phyloP scores from a whole-genome alignment of 208 protist genomes.

The Balamuthia mandrillaris region DNA sequence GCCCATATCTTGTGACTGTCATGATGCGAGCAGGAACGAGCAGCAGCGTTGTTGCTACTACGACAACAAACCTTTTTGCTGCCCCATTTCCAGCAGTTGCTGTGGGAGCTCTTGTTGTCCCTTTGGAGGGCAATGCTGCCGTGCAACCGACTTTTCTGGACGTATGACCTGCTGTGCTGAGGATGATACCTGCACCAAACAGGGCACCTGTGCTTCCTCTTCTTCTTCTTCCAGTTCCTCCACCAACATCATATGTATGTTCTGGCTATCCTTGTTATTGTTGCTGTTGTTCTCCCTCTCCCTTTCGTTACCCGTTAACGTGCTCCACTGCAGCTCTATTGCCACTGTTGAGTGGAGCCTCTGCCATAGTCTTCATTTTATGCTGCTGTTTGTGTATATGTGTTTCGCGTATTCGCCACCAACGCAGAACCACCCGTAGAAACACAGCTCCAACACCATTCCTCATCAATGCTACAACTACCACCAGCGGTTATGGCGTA shows the following conservation, averaged over 20 bases:
- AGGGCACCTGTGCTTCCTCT: not conserved
- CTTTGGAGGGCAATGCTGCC: not conserved
- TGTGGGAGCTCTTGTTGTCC: conserved; percentile 1
- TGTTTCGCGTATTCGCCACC: not conserved
- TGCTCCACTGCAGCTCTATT: not conserved
- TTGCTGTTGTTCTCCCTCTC: not conserved
- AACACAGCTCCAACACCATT: not conserved
- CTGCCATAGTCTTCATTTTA: not conserved
- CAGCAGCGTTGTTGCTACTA: not conserved
- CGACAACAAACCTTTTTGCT: not conserved
- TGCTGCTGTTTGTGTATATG: conserved; percentile 17
- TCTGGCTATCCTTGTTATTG: not conserved
- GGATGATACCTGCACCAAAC: not conserved
- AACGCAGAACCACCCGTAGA: not conserved
- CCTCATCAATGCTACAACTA: not conserved
- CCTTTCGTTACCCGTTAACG: not conserved
- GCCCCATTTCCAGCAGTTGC: not conserved
- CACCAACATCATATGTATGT: not conserved
- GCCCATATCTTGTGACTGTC: not conserved
- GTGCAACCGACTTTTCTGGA: not conserved
- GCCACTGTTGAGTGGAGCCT: conserved; percentile 19
- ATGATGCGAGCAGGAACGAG: no score
- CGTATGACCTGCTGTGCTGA: not conserved
- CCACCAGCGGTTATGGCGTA: conserved; percentile 1
- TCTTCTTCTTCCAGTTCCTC: not conserved